Conservation (phyloP, 441 rosid species). For the Croton setiger region DNA sequence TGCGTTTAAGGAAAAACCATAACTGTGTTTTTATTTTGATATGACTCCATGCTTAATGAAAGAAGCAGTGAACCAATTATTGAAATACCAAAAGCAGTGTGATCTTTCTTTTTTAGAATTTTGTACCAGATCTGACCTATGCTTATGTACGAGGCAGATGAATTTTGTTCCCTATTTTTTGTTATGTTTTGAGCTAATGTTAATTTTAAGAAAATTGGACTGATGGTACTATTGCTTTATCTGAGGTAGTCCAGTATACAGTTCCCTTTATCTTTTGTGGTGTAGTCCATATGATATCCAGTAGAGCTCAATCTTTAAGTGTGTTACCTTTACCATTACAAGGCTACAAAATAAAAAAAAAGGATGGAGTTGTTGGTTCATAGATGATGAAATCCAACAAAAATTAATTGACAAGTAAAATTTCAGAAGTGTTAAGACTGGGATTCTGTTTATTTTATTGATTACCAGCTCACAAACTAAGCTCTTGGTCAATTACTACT, state of each 20-base stretch:
- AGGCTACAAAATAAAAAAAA: not conserved
- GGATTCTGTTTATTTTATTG: not conserved
- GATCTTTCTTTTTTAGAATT: not conserved
- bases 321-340: not conserved
- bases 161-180: not conserved
- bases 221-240: not conserved
- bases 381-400: not conserved
- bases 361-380: not conserved
- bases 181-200: not conserved
- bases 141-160: not conserved
- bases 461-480: not conserved
- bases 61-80: not conserved
- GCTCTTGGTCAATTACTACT: constrained; percentile 1
- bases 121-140: not conserved
- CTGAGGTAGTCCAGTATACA: not conserved
- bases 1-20: not conserved
- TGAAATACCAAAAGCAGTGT: not conserved
- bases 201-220: not conserved
- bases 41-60: not conserved
- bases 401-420: not conserved
- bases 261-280: not conserved
- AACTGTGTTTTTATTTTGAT: not conserved
- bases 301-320: not conserved
- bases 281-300: not conserved
- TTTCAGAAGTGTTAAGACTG: too few species aligned